Percentiles rank a stretch among this genome's conserved stretches.
These are phyloP conservation scores for Pseudoturritis turrita DNA, from an alignment of 345 rosid species.

Conservation along the genomic window DNA sequence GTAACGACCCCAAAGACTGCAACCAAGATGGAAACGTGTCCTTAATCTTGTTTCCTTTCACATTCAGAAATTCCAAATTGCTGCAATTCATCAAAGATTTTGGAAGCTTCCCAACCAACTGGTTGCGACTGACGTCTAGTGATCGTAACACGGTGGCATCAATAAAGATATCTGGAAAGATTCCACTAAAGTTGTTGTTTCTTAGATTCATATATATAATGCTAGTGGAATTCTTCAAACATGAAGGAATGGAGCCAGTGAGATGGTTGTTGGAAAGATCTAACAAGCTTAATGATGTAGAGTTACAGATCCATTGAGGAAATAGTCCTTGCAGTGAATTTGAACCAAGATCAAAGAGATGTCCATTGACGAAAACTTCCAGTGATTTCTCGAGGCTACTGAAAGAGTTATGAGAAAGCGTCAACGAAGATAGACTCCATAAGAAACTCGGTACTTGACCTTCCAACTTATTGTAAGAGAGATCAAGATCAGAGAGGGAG, in stretches of 20 bases:
- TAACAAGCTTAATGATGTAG: not conserved
- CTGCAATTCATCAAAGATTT: constrained; percentile 15
- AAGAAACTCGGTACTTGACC: not conserved
- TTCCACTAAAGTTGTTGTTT: not conserved
- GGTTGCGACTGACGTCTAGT: constrained; percentile 12
- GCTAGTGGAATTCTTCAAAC: not conserved
- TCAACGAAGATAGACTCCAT: too few species aligned
- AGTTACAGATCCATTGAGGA: too few species aligned
- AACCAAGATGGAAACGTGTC: constrained; percentile 24
- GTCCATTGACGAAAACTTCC: too few species aligned
- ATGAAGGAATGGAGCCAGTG: constrained; percentile 31
- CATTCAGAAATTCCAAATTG: constrained; percentile 31
- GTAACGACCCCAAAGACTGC: not conserved
- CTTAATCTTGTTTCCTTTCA: constrained; percentile 34
- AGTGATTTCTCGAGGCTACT: too few species aligned
- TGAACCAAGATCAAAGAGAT: too few species aligned
- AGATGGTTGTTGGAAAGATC: constrained; percentile 39
- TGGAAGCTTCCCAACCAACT: constrained; percentile 26
- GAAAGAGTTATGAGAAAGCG: too few species aligned
- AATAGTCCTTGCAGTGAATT: too few species aligned
- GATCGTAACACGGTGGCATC: not conserved
- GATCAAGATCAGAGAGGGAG: not conserved
- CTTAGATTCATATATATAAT: not conserved
- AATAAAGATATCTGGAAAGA: not conserved
- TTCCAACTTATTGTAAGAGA: not conserved